Conservation (phyloP, 139 green algal species). For the Bryopsis sp. region DNA sequence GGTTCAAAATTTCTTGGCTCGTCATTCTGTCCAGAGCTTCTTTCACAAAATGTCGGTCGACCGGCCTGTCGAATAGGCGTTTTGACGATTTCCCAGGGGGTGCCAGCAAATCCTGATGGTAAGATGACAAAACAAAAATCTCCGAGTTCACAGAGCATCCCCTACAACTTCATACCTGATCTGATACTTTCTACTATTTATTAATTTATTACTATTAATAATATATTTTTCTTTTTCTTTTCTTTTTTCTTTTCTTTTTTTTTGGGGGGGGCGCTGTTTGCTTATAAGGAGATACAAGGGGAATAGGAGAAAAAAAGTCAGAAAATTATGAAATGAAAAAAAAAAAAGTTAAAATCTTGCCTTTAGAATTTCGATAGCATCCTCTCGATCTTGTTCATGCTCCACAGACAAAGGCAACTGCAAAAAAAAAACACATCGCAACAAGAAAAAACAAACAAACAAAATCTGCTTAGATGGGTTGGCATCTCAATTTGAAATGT, state of each 20-base stretch:
- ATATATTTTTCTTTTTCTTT: neutral
- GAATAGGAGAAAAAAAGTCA: too few relatives aligned
- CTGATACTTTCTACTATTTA: neutral
- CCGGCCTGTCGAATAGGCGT: neutral
- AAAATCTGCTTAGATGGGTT: too few relatives aligned
- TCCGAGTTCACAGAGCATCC: neutral
- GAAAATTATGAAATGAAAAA: too few relatives aligned
- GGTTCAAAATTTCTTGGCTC: neutral
- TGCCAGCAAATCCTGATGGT: slow-evolving; percentile 1
- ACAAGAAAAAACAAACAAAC: too few relatives aligned
- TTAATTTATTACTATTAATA: neutral
- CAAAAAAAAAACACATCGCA: too few relatives aligned
- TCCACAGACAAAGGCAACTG: slow-evolving; percentile 10
- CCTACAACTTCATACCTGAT: neutral
- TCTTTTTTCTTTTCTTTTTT: neutral
- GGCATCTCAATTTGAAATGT: neutral
- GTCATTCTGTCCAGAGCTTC: slow-evolving; percentile 4
- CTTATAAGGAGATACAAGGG: too few relatives aligned
- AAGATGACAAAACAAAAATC: neutral
- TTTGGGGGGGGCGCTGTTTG: neutral
- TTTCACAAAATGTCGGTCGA: slow-evolving; percentile 18
- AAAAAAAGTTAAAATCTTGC: too few relatives aligned
- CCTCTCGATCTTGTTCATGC: neutral
- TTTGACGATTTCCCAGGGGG: neutral
- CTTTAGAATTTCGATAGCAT: slow-evolving; percentile 3